Percentiles rank a stretch among this genome's conserved stretches.
These are phyloP conservation scores for Quercus berberidifolia DNA, from an alignment of 306 rosid genomes.

Conservation along the genomic window DNA sequence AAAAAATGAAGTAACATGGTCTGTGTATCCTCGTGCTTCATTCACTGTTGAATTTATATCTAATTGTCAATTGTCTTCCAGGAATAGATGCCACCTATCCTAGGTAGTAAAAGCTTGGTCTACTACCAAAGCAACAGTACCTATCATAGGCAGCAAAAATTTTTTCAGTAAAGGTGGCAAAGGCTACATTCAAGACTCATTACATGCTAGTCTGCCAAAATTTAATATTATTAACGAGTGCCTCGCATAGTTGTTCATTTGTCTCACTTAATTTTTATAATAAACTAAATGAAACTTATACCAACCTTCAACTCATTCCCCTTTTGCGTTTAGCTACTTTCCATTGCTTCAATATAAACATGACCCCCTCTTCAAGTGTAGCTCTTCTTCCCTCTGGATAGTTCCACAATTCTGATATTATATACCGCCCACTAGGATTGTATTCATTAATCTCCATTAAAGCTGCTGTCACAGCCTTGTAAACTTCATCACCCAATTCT, in stretches of 20 bases:
- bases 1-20: neutral
- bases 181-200: neutral
- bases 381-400: slow-evolving; percentile 40
- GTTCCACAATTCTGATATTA: slow-evolving; percentile 54
- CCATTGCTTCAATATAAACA: slow-evolving; percentile 38
- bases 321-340: slow-evolving; percentile 23
- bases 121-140: neutral
- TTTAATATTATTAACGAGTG: neutral
- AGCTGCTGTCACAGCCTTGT: slow-evolving; percentile 44
- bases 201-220: neutral
- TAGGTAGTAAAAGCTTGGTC: neutral
- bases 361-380: slow-evolving; percentile 40
- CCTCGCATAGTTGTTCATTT: neutral
- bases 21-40: neutral
- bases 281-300: neutral
- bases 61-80: neutral
- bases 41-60: neutral
- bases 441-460: slow-evolving; percentile 52
- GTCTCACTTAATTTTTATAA: neutral
- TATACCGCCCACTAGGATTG: slow-evolving; percentile 58
- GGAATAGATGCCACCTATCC: neutral
- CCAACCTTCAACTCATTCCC: slow-evolving; percentile 27
- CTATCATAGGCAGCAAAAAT: neutral
- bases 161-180: neutral
- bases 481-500: slow-evolving; percentile 41